phyloP scores from a whole-genome alignment of 2,329 filamentous ascomycete genomes.

The Talaromyces sp. region DNA sequence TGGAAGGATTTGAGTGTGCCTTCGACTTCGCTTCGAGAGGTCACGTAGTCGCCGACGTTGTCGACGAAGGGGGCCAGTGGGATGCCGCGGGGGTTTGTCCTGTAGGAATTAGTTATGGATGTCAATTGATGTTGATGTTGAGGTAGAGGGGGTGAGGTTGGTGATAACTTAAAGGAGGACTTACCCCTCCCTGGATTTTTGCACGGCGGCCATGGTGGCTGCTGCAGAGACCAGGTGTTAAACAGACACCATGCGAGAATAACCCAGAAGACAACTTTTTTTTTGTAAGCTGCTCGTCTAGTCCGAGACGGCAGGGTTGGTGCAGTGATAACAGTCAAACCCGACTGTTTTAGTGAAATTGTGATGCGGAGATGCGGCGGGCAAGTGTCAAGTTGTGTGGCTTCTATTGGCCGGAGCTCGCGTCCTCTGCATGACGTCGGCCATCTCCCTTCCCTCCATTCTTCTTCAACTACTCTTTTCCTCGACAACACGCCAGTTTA shows the following conservation, averaged over 20 bases:
- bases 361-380: background rate
- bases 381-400: background rate
- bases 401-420: background rate
- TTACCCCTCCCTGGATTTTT: slow-evolving; percentile 15
- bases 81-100: slow-evolving; percentile 43
- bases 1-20: slow-evolving; percentile 42
- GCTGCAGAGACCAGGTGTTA: background rate
- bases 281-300: background rate
- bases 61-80: slow-evolving; percentile 44
- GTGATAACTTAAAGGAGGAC: too few species aligned
- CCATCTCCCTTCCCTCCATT: background rate
- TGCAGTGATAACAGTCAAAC: background rate
- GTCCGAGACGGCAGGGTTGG: background rate
- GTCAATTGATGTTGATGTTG: background rate
- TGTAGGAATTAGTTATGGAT: background rate
- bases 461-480: background rate
- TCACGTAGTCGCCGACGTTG: slow-evolving; percentile 44
- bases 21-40: slow-evolving; percentile 41
- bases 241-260: background rate
- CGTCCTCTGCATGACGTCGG: background rate
- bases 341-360: background rate
- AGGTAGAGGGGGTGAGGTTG: background rate
- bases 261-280: too few species aligned
- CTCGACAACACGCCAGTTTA: background rate
- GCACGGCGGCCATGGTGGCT: slow-evolving; percentile 18